Percentiles rank a stretch among this genome's conserved stretches.
These are phyloP conservation scores for Piloderma croceum DNA, from an alignment of 768 basidiomycete species.

Conservation along the genomic window DNA sequence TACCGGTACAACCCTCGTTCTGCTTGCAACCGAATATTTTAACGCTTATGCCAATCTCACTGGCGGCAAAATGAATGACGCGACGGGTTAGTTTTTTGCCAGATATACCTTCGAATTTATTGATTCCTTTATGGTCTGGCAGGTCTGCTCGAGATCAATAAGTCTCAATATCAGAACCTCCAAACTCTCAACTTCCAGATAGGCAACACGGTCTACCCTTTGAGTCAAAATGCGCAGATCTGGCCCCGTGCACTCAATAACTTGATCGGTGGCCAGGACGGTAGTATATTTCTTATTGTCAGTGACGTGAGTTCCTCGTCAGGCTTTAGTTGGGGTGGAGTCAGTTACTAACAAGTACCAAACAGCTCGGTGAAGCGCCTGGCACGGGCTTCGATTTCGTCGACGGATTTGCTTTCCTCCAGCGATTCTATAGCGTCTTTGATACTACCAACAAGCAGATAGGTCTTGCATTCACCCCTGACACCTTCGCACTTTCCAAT, in stretches of 20 bases:
- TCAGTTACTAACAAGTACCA: no score
- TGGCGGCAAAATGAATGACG: conserved; percentile 21
- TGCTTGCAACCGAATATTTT: conserved; percentile 24
- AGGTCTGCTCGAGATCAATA: conserved; percentile 51
- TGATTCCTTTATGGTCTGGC: no score
- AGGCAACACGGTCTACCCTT: conserved; percentile 34
- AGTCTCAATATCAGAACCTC: conserved; percentile 44
- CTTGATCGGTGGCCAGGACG: conserved; percentile 33
- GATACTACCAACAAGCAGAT: conserved; percentile 34
- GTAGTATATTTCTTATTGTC: conserved; percentile 35
- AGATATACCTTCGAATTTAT: no score
- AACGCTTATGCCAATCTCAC: conserved; percentile 23
- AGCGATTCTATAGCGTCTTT: conserved; percentile 41
- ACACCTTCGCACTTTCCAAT: conserved; percentile 21
- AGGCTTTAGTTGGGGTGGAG: background rate
- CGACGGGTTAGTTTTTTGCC: no score
- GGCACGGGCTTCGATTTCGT: conserved; percentile 40
- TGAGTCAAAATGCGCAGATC: conserved; percentile 40
- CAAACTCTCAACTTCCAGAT: conserved; percentile 54
- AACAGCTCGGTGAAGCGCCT: background rate
- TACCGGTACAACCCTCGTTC: conserved; percentile 24
- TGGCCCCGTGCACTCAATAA: conserved; percentile 40
- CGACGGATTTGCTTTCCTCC: conserved; percentile 35
- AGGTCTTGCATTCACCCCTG: conserved; percentile 35
- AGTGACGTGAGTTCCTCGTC: conserved; percentile 8